Conservation (phyloP, 805 yeast species). For the Teunomyces cretensis region DNA sequence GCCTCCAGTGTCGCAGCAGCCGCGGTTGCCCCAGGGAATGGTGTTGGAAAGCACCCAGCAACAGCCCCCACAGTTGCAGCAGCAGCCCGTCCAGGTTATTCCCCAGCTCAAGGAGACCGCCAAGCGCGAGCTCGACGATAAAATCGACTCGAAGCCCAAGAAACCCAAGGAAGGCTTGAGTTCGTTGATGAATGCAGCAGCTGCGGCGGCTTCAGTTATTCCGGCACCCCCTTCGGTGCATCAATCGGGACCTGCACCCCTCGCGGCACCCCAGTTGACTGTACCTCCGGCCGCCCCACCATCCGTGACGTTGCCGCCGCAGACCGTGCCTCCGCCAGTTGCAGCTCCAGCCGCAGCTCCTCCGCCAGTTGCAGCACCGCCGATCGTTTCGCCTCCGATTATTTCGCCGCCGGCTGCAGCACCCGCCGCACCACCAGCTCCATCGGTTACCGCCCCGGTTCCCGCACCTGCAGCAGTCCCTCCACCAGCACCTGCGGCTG, state of each 20-base stretch:
- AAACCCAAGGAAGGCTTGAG: slow-evolving; percentile 25
- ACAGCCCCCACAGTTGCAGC: slow-evolving; percentile 16
- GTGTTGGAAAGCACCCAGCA: slow-evolving; percentile 49
- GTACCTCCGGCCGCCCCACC: slow-evolving; percentile 7
- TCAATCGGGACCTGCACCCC: slow-evolving; percentile 8
- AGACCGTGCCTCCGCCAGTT: slow-evolving; percentile 7
- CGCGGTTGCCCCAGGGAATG: slow-evolving; percentile 62
- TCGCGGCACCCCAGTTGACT: background rate
- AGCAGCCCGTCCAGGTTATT: slow-evolving; percentile 11
- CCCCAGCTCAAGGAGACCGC: slow-evolving; percentile 9
- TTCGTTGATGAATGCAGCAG: slow-evolving; percentile 31
- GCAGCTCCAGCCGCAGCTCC: slow-evolving; percentile 6
- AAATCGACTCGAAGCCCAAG: slow-evolving; percentile 27
- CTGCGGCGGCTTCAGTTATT: slow-evolving; percentile 14
- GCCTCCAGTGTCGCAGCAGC: slow-evolving; percentile 65
- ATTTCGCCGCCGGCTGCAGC: slow-evolving; percentile 3
- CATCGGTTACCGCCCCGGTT: slow-evolving; percentile 1
- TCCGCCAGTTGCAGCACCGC: slow-evolving; percentile 2
- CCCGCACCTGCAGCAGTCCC: slow-evolving; percentile 6
- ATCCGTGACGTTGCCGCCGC: background rate
- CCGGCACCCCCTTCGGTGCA: slow-evolving; percentile 8
- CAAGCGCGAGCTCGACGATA: slow-evolving; percentile 42
- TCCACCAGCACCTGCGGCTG: slow-evolving; percentile 8
- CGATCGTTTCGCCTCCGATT: slow-evolving; percentile 5
- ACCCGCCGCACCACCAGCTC: too few species aligned